phyloP scores from a whole-genome alignment of 148 eudicot species.

The Amaranthus palmeri region DNA sequence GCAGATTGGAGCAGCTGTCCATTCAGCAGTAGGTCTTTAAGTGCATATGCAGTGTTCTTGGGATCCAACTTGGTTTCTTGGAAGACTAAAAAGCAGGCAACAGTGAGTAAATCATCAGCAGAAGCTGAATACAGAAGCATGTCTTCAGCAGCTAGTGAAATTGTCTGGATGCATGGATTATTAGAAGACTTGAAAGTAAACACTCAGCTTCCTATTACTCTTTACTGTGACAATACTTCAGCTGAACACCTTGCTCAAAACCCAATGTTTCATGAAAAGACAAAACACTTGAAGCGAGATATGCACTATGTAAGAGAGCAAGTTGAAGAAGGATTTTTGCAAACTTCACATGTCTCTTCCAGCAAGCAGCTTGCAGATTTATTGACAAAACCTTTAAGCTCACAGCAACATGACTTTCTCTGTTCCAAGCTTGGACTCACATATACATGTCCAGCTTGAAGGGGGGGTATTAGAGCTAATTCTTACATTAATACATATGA shows the following conservation, averaged over 20 bases:
- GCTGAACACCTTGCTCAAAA: neutral
- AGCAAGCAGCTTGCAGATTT: neutral
- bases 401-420: neutral
- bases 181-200: neutral
- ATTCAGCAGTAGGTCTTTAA: too few species aligned
- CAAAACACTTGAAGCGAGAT: constrained; percentile 9
- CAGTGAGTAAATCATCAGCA: neutral
- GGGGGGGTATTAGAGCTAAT: neutral
- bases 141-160: neutral
- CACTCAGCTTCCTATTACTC: neutral
- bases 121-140: neutral
- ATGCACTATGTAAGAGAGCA: neutral
- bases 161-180: neutral
- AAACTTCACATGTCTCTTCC: neutral
- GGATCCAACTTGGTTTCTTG: neutral
- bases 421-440: neutral
- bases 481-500: too few species aligned
- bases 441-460: neutral
- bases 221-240: neutral
- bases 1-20: too few species aligned
- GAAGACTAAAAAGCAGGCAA: constrained; percentile 1
- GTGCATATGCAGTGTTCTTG: too few species aligned
- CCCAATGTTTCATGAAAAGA: neutral
- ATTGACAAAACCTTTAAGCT: neutral
- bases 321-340: neutral